phyloP scores from a whole-genome alignment of 2,329 filamentous ascomycete genomes.

The Aschersonia sp. region DNA sequence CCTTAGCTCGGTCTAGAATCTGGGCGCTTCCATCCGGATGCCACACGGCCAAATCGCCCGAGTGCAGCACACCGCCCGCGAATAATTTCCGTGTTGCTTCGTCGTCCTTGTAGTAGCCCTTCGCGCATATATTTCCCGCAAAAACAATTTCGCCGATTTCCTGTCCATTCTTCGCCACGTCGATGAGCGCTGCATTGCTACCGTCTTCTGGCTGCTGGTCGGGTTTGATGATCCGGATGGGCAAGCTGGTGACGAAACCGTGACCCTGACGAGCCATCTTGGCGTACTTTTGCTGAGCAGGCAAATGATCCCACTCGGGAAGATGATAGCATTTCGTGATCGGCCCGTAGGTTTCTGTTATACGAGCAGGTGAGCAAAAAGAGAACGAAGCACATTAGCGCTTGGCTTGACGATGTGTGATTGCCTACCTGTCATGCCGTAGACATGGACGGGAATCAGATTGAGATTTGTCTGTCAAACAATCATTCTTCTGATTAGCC shows the following conservation, averaged over 20 bases:
- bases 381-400: too few relatives aligned
- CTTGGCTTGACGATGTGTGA: too few relatives aligned
- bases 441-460: constrained; percentile 81
- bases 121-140: constrained; percentile 78
- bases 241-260: constrained; percentile 72
- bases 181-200: constrained; percentile 15
- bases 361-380: too few relatives aligned
- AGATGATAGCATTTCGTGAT: constrained; percentile 89
- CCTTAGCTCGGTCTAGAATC: constrained; percentile 87
- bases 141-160: constrained; percentile 57
- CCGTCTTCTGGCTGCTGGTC: constrained; percentile 47
- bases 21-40: constrained; percentile 82
- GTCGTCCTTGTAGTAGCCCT: constrained; percentile 81
- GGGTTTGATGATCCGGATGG: constrained; percentile 68
- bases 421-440: constrained; percentile 48
- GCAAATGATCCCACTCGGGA: constrained; percentile 67
- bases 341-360: constrained; percentile 75
- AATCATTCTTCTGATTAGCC: not conserved
- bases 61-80: constrained; percentile 72
- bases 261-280: constrained; percentile 92
- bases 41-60: constrained; percentile 86
- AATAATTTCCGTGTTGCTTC: constrained; percentile 80
- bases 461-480: constrained; percentile 45
- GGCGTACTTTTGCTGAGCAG: constrained; percentile 62
- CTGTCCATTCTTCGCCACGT: constrained; percentile 31